Base-by-base conservation (phyloP, 352 stramenopile genomes). In the Globisporangium abappressorium region DNA sequence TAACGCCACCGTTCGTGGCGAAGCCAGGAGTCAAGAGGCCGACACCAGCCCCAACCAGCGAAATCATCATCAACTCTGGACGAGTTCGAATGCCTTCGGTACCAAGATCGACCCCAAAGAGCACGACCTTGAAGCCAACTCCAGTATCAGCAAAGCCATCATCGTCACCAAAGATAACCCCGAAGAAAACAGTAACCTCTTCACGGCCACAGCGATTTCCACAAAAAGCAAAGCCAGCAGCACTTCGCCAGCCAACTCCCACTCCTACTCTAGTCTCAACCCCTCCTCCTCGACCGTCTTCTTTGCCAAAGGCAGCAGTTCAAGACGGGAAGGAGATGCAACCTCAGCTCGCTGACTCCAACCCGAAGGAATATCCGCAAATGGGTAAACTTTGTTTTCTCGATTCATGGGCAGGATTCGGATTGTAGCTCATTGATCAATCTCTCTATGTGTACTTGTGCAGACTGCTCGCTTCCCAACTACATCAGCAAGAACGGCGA, bases 401-500 rank as follows among this genome's bases (percentile, higher is more conserved):
- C 11, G 28, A 53, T 12, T 63, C 36, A 3, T 4, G 12, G 11
- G 36, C 36, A 43, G n/a, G n/a, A 0, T 51, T 22, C 38, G 14
- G 14, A 30, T 20, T 49, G 20, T n/a, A 11, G 8, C 6, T 26
- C 11, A 33, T 64, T 33, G n/a, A 22, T 24, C 4, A 22, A 15
- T 36, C 2, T 20, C 9, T 58, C 47, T 41, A 38, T 22, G n/a
- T 9, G 49, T 58, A 20, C 24, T 33, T 41, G 9, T n/a, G 5
- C 15, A 71, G 66, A 54, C 14, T 71, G 66, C 28, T 24, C 36
- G 20, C 38, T 73, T 18, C 66, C 66, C 36, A 73, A 70, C 58
- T 76, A 76, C 62, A 53, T 68, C 26, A 73, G 66, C 57, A 76
- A 73, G 62, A 62, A 76, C 24, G 70, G 66, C 18, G 58, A 70